Evolutionary conservation across 225 moss, liverwort and hornwort genomes (phyloP).

Genomic region (Neckera pumila): DNA sequence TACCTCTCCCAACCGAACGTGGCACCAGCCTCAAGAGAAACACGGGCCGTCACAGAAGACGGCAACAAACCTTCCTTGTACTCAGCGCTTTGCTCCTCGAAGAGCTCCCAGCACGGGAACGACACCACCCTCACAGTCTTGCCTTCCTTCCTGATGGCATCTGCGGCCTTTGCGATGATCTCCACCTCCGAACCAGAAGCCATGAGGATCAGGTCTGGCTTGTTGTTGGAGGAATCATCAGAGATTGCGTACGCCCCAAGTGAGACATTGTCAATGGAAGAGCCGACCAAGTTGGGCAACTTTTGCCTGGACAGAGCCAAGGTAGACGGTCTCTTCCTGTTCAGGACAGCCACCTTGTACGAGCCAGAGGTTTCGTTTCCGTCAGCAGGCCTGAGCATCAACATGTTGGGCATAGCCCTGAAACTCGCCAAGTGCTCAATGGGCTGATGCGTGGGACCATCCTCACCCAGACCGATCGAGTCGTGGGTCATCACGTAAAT

Average conservation of each 20-base stretch:
- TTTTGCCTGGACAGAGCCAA: conserved; percentile 90
- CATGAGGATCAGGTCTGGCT: conserved; percentile 75
- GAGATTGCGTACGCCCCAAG: conserved; percentile 55
- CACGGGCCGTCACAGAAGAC: conserved; percentile 58
- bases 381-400: conserved; percentile 87
- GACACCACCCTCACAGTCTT: conserved; percentile 74
- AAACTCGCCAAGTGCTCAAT: conserved; percentile 97
- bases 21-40: conserved; percentile 77
- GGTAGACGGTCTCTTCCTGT: conserved; percentile 63
- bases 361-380: conserved; percentile 92
- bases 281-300: conserved; percentile 56
- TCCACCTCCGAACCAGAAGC: conserved; percentile 81
- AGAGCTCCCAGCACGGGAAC: conserved; percentile 81
- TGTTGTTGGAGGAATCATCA: conserved; percentile 49
- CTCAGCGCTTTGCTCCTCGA: conserved; percentile 80
- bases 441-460: conserved; percentile 94
- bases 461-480: conserved; percentile 88
- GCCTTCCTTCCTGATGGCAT: conserved; percentile 48
- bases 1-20: conserved; percentile 88
- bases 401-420: conserved; percentile 85
- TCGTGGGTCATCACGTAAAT: conserved; percentile 99
- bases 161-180: conserved; percentile 66
- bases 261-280: conserved; percentile 59
- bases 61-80: conserved; percentile 83
- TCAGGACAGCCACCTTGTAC: conserved; percentile 77